phyloP scores from a whole-genome alignment of 2,329 filamentous ascomycete genomes.

The Fonsecaea nubica region DNA sequence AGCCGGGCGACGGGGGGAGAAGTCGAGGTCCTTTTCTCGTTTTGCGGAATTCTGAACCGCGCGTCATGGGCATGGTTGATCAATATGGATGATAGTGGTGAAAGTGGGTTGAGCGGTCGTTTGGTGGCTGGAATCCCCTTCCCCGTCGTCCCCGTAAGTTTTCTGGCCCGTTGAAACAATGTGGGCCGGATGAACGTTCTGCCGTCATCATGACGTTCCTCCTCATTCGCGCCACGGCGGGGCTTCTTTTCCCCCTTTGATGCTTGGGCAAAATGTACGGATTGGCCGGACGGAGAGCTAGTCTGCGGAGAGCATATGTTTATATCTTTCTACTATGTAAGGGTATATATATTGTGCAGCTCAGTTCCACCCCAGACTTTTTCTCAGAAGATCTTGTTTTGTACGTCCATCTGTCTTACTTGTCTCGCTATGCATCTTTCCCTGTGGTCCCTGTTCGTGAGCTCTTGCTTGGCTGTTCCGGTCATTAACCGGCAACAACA shows the following conservation, averaged over 20 bases:
- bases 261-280: constrained; percentile 10
- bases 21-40: neutral
- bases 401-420: neutral
- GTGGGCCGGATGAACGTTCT: constrained; percentile 24
- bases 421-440: constrained; percentile 29
- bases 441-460: constrained; percentile 29
- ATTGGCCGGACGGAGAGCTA: neutral
- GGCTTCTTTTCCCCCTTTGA: constrained; percentile 1
- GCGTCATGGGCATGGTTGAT: constrained; percentile 19
- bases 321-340: neutral
- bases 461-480: constrained; percentile 29
- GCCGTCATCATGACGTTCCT: constrained; percentile 24
- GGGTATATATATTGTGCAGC: constrained; percentile 16
- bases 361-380: constrained; percentile 5
- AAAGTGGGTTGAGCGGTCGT: neutral
- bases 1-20: constrained; percentile 19
- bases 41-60: constrained; percentile 16
- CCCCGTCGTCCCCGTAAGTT: neutral
- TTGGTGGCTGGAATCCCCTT: constrained; percentile 11
- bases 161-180: neutral
- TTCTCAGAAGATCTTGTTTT: constrained; percentile 9
- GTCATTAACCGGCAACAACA: constrained; percentile 50
- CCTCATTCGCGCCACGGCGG: constrained; percentile 11
- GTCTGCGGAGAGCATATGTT: neutral
- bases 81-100: constrained; percentile 9